A percentile compares a stretch with the other conserved stretches of the same genome.
phyloP scores from a whole-genome alignment of 345 rosid species.

The Aquilaria sinensis region DNA sequence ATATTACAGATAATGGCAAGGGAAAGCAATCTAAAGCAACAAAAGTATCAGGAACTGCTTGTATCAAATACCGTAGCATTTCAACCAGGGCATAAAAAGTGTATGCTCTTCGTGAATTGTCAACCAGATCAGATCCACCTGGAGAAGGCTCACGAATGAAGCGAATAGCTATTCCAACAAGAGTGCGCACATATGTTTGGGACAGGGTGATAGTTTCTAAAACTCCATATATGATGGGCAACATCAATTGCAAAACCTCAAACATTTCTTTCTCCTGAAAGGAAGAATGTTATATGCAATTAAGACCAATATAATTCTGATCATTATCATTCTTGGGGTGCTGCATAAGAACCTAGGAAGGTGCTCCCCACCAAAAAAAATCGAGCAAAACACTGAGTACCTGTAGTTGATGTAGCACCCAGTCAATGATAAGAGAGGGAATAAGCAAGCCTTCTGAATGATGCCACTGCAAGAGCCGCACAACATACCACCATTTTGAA shows the following conservation, averaged over 20 bases:
- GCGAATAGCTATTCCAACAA: constrained; percentile 70
- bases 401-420: constrained; percentile 92
- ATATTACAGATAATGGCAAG: constrained; percentile 67
- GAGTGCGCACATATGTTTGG: constrained; percentile 77
- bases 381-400: constrained; percentile 22
- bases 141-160: constrained; percentile 85
- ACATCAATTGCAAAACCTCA: constrained; percentile 78
- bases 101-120: constrained; percentile 95
- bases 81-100: constrained; percentile 81
- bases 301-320: neutral
- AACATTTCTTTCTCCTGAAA: constrained; percentile 79
- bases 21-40: constrained; percentile 96
- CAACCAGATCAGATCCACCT: constrained; percentile 88
- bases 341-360: neutral
- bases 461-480: constrained; percentile 93
- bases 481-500: constrained; percentile 94
- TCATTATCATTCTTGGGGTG: constrained; percentile 1
- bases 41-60: constrained; percentile 92
- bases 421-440: constrained; percentile 86
- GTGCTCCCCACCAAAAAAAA: neutral
- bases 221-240: constrained; percentile 83
- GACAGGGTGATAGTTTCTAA: constrained; percentile 79
- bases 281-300: constrained; percentile 20
- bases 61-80: constrained; percentile 86
- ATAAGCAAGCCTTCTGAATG: constrained; percentile 84